Base-by-base conservation (phyloP, 164 flowering plant species). In the Saururus chinensis region DNA sequence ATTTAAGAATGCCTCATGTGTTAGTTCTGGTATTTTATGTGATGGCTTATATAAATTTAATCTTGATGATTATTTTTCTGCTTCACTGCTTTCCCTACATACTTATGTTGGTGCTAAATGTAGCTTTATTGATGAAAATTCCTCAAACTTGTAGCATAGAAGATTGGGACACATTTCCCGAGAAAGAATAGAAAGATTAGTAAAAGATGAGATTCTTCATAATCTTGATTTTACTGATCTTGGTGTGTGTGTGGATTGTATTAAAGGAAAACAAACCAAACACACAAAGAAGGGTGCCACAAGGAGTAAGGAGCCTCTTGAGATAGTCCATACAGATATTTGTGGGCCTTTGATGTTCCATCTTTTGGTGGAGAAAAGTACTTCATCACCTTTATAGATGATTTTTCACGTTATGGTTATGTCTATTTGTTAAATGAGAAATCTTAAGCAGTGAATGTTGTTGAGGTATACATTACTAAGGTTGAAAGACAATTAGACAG, bases 141-240 rank as follows among this genome's bases (percentile, higher is more conserved):
- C 25, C 16, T 40, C 51, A 4, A 19, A 9, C 14, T 53, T 35
- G 40, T 53, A 26, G 37, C 65, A 63, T 37, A 9, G 17, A 11
- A 9, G 0, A 14, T 63, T 63, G 20, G 65, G 59, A 52, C 57
- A 63, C 42, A 54, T 63, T 11, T 63, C 48, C 35, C 37, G 37
- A 63, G 7, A 63, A 14, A 63, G 9, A 63, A 40, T 63, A 13
- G 40, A 14, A 40, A 26, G n/a, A 21, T 19, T 53, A 17, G 42
- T 63, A 45, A 49, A 19, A 22, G 26, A 63, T 42, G 42, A 14
- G 21, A 49, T 49, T 49, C 37, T 30, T 30, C 37, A 30, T 30
- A 30, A 30, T 30, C 37, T 30, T 2, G 37, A 30, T 2, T 30
- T 30, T 30, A 30, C 37, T 30, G 4, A 30, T 30, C 37, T 30